Conservation (phyloP, 2,329 filamentous ascomycete genomes). For the Gaeumannomyces sp. region DNA sequence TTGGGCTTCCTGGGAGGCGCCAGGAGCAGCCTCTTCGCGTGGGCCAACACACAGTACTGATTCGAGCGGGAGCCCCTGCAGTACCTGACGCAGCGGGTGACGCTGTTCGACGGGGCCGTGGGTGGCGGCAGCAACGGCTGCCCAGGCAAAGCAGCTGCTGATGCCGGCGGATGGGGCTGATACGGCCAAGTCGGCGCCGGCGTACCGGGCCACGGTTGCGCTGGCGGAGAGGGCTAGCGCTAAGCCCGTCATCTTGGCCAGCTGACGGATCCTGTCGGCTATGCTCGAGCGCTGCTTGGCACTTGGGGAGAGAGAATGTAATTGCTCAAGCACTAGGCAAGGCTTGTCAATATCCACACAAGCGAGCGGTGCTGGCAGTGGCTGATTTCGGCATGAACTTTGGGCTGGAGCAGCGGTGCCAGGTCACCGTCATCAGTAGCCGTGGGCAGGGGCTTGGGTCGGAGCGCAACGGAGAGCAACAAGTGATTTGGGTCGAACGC, state of each 20-base stretch:
- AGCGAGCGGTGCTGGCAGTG: too few relatives aligned
- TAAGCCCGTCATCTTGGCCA: not conserved
- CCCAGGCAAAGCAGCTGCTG: not conserved
- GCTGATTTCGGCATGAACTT: too few relatives aligned
- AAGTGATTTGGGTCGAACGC: too few relatives aligned
- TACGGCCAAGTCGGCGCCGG: not conserved
- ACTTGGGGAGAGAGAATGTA: too few relatives aligned
- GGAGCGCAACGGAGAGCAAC: too few relatives aligned
- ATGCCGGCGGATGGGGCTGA: not conserved
- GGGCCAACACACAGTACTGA: not conserved
- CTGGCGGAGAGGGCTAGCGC: not conserved
- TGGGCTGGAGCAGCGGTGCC: too few relatives aligned
- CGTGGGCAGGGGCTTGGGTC: too few relatives aligned
- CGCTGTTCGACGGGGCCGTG: not conserved
- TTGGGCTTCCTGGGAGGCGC: not conserved
- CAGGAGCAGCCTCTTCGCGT: not conserved
- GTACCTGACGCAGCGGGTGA: not conserved
- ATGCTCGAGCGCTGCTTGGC: too few relatives aligned
- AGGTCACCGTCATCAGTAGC: too few relatives aligned
- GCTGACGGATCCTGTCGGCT: too few relatives aligned
- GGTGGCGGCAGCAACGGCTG: not conserved
- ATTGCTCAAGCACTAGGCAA: too few relatives aligned
- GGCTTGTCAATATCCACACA: too few relatives aligned
- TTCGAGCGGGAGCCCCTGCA: not conserved
- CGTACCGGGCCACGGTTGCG: not conserved